These are phyloP conservation scores for Diplosphaera chodatii DNA, from an alignment of 139 green algal genomes.

Conservation along the genomic window DNA sequence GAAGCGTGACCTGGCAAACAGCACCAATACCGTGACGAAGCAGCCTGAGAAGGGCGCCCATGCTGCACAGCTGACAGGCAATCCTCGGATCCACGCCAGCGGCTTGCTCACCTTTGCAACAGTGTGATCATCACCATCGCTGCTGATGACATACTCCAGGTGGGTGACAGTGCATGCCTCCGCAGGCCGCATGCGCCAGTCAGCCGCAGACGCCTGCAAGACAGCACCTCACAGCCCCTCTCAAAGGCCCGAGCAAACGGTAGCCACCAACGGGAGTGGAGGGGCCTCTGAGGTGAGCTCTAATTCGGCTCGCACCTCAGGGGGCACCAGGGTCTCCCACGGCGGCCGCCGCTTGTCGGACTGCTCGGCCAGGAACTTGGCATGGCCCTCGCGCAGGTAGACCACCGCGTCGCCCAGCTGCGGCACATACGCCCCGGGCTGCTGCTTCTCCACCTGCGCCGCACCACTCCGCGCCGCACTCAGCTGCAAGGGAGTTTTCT, in stretches of 20 bases:
- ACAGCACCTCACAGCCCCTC: no score
- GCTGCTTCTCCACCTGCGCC: neutral
- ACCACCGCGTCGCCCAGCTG: slow-evolving; percentile 58
- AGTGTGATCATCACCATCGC: slow-evolving; percentile 22
- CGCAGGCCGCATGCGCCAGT: slow-evolving; percentile 30
- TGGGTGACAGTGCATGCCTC: slow-evolving; percentile 41
- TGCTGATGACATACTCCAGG: slow-evolving; percentile 43
- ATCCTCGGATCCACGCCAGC: no score
- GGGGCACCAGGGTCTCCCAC: slow-evolving; percentile 24
- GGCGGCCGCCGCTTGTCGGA: slow-evolving; percentile 35
- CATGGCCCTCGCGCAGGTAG: slow-evolving; percentile 55
- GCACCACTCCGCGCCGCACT: no score
- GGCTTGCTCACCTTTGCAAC: slow-evolving; percentile 14
- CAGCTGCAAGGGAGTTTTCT: neutral
- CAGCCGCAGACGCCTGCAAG: neutral
- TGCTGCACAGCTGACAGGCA: neutral
- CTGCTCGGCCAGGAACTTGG: slow-evolving; percentile 13
- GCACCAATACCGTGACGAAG: neutral
- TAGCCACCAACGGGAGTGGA: no score
- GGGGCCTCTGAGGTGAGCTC: no score
- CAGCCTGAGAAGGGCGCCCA: neutral
- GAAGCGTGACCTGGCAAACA: neutral
- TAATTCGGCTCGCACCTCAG: neutral
- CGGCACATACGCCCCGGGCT: slow-evolving; percentile 4
- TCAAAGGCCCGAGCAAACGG: no score